Evolutionary conservation across 495 filamentous ascomycete species (phyloP).

Genomic region (Aspergillus ellipticus): DNA sequence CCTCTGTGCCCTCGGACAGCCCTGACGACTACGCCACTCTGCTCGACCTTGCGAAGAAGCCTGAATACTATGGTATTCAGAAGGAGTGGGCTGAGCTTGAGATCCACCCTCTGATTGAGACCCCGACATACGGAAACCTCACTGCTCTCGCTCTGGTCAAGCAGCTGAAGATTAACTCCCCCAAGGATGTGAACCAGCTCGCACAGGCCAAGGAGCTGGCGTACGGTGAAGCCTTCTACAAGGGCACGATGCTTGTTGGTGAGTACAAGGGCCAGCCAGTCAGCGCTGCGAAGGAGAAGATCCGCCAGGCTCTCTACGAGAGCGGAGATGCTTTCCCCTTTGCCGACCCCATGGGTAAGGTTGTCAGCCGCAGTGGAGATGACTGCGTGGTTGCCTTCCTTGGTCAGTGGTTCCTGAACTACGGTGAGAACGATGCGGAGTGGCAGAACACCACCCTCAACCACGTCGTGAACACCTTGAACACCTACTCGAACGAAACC

Average conservation of each 20-base stretch:
- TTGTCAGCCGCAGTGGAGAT: constrained; percentile 81
- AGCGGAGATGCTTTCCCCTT: constrained; percentile 83
- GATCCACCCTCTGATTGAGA: constrained; percentile 83
- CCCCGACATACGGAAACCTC: constrained; percentile 82
- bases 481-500: constrained; percentile 74
- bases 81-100: constrained; percentile 95
- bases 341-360: constrained; percentile 85
- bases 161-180: constrained; percentile 92
- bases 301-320: constrained; percentile 74
- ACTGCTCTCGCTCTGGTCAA: constrained; percentile 81
- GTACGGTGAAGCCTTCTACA: constrained; percentile 97
- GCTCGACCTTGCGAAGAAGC: constrained; percentile 85
- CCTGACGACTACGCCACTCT: constrained; percentile 94
- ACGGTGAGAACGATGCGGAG: constrained; percentile 75
- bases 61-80: constrained; percentile 95
- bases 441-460: constrained; percentile 74
- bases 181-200: constrained; percentile 87
- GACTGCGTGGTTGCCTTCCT: constrained; percentile 89
- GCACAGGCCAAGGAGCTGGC: constrained; percentile 92
- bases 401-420: constrained; percentile 97
- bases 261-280: constrained; percentile 88
- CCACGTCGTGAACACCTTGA: constrained; percentile 69
- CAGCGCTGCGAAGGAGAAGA: constrained; percentile 79
- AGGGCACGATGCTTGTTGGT: constrained; percentile 84
- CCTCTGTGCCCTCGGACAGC: constrained; percentile 90